Evolutionary conservation across 2,329 filamentous ascomycete genomes (phyloP).

Genomic region (Rhinocladiella mackenziei): DNA sequence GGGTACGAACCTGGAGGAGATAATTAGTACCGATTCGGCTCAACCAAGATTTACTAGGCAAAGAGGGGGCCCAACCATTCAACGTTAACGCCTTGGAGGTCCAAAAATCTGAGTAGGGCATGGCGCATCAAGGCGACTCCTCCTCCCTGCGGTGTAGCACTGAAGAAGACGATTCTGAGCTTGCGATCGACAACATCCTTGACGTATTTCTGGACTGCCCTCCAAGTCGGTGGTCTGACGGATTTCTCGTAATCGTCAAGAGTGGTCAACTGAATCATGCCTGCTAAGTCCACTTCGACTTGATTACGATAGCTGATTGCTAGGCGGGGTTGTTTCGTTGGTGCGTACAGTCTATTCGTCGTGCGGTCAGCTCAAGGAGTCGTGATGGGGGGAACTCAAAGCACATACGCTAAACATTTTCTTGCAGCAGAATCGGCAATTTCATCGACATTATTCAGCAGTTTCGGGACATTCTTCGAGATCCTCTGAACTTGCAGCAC

Average conservation of each 20-base stretch:
- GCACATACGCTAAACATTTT: slow-evolving; percentile 67
- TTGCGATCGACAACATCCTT: slow-evolving; percentile 60
- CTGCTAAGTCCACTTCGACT: slow-evolving; percentile 67
- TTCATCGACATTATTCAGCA: slow-evolving; percentile 63
- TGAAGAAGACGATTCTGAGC: slow-evolving; percentile 72
- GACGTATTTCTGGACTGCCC: slow-evolving; percentile 60
- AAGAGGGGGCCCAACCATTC: slow-evolving; percentile 59
- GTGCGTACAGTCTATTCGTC: slow-evolving; percentile 61
- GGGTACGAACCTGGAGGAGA: slow-evolving; percentile 58
- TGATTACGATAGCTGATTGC: slow-evolving; percentile 62
- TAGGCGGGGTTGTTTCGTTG: slow-evolving; percentile 64
- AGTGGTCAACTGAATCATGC: slow-evolving; percentile 58
- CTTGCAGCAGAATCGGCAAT: slow-evolving; percentile 77
- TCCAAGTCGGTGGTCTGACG: slow-evolving; percentile 61
- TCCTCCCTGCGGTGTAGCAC: slow-evolving; percentile 74
- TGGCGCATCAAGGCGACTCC: slow-evolving; percentile 80
- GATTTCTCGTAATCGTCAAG: slow-evolving; percentile 58
- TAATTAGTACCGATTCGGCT: slow-evolving; percentile 1
- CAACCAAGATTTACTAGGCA: slow-evolving; percentile 2
- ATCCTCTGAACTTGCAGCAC: slow-evolving; percentile 29
- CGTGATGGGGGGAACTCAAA: neutral
- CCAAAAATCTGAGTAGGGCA: slow-evolving; percentile 67
- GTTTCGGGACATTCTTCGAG: too few relatives aligned
- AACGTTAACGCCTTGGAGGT: slow-evolving; percentile 63
- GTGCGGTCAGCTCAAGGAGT: slow-evolving; percentile 2